Evolutionary conservation across 108 stramenopile species (phyloP), one percentile per base, ranked within the genome.

Genomic region (Halocafeteria seosinensis): DNA sequence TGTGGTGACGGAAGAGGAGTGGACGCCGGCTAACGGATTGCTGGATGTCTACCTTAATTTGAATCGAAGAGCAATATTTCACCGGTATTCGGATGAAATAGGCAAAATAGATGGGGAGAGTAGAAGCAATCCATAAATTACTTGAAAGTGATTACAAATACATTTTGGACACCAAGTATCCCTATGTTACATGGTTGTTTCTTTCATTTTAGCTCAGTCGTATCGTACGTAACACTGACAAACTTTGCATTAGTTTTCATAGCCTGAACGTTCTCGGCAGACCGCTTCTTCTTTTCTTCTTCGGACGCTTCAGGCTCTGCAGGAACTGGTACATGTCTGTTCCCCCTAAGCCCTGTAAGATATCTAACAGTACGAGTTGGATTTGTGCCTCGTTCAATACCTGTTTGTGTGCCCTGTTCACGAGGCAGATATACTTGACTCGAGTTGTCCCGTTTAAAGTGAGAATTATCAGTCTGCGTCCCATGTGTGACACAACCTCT

Each of bases 391-490:
- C 51, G 50, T 34, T 70, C 61, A 27, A 67, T 26, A 9, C 29
- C 74, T 24, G 82, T 84, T 65, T 82, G 81, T 0, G 79, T 80
- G 9, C 55, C 35, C 31, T 51, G 38, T 11, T 33, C 55, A 0
- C 62, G 61, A 11, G 76, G 78, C n/a, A 71, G 47, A 55, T 75
- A 82, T 25, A 71, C 81, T 57, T 83, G 82, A 3, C 81, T 73
- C 4, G 76, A 66, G 61, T 62, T 73, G 36, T 73, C 77, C 1
- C 81, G 67, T 21, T 78, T 55, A 75, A 80, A 82, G 79, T 78
- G 77, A 11, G 77, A 78, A 12, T 21, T 26, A 36, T 78, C 81
- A 3, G 83, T 84, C 65, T 84, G 83, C 27, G 62, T 38, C 34
- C 51, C 37, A 50, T 30, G 64, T 3, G 83, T 84, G 8, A 33